Evolutionary conservation across 2,329 filamentous ascomycete genomes (phyloP), one percentile per base, ranked within the genome.

Genomic region (Neoarthrinium moseri): DNA sequence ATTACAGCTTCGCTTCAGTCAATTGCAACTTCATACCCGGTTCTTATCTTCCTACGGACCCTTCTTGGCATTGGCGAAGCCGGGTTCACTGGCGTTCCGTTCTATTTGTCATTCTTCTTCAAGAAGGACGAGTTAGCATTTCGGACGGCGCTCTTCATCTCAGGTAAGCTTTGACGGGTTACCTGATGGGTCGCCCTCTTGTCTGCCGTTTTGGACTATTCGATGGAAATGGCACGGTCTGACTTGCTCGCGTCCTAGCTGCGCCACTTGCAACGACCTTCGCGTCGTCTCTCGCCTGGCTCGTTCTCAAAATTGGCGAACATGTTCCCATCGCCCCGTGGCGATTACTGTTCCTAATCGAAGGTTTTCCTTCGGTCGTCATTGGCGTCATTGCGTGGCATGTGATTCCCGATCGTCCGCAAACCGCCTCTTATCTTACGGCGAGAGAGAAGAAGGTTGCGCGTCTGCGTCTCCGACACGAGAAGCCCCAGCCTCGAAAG

Each of bases 141-240:
- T 50, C 76, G 91, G 29, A 94, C 88, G 0, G 91, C 90, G 18
- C 77, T 95, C 2, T 95, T 96, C 66, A 84, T 96, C 44, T 91
- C 89, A 1, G 89, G 73, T 76, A 58, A 38, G 66, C 5, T 23
- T 3, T 15, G 10, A 18, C 24, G 4, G 12, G 18, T 32, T 12
- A 6, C 12, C 42, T 15, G 33, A 11, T 18, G 26, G 5, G 8
- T 45, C 62, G 80, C 87, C 26, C 26, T n/a, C 26, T n/a, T n/a
- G n/a, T n/a, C n/a, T n/a, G n/a, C n/a, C n/a, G n/a, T n/a, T n/a
- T n/a, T n/a, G n/a, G n/a, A n/a, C n/a, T n/a, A n/a, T n/a, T n/a
- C n/a, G n/a, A n/a, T n/a, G n/a, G n/a, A n/a, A n/a, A n/a, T n/a
- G n/a, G n/a, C n/a, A n/a, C n/a, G n/a, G n/a, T n/a, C n/a, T n/a